Evolutionary conservation across 352 stramenopile genomes (phyloP), one percentile per base, ranked within the genome.

Genomic region (Thraustotheca clavata): DNA sequence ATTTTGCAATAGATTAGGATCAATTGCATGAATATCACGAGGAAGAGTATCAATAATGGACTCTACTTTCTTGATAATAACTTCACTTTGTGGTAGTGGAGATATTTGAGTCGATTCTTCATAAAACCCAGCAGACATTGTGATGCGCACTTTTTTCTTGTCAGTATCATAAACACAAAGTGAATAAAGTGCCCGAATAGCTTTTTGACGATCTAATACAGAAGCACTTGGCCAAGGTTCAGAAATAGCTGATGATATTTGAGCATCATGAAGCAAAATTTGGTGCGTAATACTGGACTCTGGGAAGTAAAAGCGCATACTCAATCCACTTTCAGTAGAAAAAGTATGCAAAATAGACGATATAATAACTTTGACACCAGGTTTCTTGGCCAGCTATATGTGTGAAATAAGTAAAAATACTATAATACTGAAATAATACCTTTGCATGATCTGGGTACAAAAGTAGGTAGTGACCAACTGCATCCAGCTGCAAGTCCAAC

Each of bases 121-220:
- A 46, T 55, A 27, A 54, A 65, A 65, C 9, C 57, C 12, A 22
- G 34, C 27, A 5, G 57, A 18, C 33, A 8, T 20, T 26, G 43
- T 41, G 14, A 65, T 29, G 6, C 57, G 57, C 8, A 65, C 57
- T 1, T 11, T 5, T 18, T 12, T 6, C 57, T 65, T 16, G 40
- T 52, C 31, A 20, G 57, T 54, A 26, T 65, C 57, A 22, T 54
- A 65, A 7, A 31, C 38, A n/a, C 57, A 65, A 16, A 38, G 40
- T 20, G 7, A 24, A 24, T 55, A 32, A 35, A 65, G 36, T 18
- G 57, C 57, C 32, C 38, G 38, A 32, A 65, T 54, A 12, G 38
- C 57, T 26, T 4, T 9, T 20, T 7, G 18, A 0, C 57, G 57
- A 11, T 4, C 40, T 6, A 18, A 29, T 11, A n/a, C 36, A 3